Conservation (phyloP, 192 early-diverging fungal genomes). For the Podila epigama region DNA sequence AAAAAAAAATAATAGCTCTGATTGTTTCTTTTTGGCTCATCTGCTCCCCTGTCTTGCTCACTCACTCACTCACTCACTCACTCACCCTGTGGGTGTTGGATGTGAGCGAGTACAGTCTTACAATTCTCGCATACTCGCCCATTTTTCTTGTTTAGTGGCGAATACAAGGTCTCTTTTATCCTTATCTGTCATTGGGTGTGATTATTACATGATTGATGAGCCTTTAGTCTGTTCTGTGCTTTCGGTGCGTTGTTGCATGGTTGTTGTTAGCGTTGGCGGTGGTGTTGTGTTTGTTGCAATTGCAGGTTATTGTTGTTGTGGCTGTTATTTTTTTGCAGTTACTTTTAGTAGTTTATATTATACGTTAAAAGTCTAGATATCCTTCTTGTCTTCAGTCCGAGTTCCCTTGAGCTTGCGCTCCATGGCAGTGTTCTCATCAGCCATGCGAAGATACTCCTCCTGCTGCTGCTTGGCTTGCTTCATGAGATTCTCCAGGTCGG, state of each 20-base stretch:
- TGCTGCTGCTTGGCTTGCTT: slow-evolving; percentile 53
- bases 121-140: too few species aligned
- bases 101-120: neutral
- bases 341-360: neutral
- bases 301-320: too few species aligned
- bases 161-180: too few species aligned
- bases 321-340: too few species aligned
- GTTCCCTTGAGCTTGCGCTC: slow-evolving; percentile 30
- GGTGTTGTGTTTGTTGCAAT: too few species aligned
- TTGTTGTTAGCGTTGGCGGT: too few species aligned
- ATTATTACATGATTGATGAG: too few species aligned
- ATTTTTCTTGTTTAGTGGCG: too few species aligned
- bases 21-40: neutral
- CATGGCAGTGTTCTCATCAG: slow-evolving; percentile 48
- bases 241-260: too few species aligned
- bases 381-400: slow-evolving; percentile 37
- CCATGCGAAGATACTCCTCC: slow-evolving; percentile 51
- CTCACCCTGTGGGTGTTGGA: neutral
- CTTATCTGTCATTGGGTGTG: too few species aligned
- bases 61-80: neutral
- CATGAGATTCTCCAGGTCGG: slow-evolving; percentile 54
- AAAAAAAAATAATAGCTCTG: neutral
- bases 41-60: neutral
- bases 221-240: too few species aligned
- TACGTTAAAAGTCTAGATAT: slow-evolving; percentile 11